These are phyloP conservation scores for Halenospora varia DNA, from an alignment of 495 filamentous ascomycete genomes.

Conservation along the genomic window DNA sequence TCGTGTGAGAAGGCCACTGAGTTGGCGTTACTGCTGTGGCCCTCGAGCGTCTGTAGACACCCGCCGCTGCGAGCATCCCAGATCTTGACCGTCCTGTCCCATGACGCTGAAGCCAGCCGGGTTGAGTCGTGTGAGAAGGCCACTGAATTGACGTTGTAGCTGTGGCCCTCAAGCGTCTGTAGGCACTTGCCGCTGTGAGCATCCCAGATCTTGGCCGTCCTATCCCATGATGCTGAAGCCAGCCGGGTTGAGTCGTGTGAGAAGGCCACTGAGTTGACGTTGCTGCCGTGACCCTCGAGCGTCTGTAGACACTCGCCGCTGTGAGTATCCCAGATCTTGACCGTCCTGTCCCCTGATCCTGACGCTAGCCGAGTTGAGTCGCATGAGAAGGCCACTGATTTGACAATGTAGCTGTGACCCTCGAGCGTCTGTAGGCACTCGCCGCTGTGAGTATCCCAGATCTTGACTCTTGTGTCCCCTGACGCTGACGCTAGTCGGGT, in stretches of 20 bases:
- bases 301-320: background rate
- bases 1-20: background rate
- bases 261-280: background rate
- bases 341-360: background rate
- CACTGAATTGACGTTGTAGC: background rate
- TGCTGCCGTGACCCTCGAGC: background rate
- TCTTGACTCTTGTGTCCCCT: background rate
- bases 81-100: background rate
- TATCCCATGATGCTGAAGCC: conserved; percentile 80
- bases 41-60: background rate
- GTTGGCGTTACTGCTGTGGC: background rate
- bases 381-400: conserved; percentile 69
- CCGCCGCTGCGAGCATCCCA: background rate
- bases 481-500: background rate
- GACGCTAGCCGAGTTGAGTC: conserved; percentile 29
- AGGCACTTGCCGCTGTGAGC: background rate
- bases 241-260: conserved; percentile 51
- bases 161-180: background rate
- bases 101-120: background rate
- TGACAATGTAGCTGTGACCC: conserved; percentile 68
- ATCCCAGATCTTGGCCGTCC: conserved; percentile 14
- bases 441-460: background rate
- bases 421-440: conserved; percentile 22
- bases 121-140: background rate
- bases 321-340: background rate